A percentile compares a stretch with the other conserved stretches of the same genome.
Conservation (phyloP, 2,329 filamentous ascomycete species). For the Fusarium marasasianum region DNA sequence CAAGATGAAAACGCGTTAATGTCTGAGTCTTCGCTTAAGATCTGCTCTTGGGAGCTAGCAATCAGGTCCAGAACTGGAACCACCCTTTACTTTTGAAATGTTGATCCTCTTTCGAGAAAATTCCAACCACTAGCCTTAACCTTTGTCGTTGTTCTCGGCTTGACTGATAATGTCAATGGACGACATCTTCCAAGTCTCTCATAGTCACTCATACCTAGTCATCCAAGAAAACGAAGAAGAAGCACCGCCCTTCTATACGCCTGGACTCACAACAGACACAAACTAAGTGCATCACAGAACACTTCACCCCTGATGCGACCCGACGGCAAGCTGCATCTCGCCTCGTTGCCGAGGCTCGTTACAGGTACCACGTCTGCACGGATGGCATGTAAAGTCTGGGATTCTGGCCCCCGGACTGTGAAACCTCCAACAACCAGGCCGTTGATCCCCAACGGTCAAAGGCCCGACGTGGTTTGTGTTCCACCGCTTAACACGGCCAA, state of each 20-base stretch:
- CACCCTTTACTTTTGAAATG: background rate
- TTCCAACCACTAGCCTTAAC: too few relatives aligned
- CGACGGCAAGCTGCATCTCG: slow-evolving; percentile 31
- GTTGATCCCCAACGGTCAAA: slow-evolving; percentile 21
- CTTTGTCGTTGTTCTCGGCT: background rate
- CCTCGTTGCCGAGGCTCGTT: slow-evolving; percentile 32
- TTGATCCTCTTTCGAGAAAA: background rate
- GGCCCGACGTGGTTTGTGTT: slow-evolving; percentile 6
- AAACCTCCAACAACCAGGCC: slow-evolving; percentile 8
- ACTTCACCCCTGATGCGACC: background rate
- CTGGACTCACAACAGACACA: background rate
- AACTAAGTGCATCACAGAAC: background rate
- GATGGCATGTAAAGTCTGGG: slow-evolving; percentile 1
- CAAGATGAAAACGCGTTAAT: background rate
- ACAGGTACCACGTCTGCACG: slow-evolving; percentile 23
- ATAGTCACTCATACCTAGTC: background rate
- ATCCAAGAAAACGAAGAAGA: background rate
- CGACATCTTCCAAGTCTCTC: background rate
- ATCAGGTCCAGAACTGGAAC: background rate
- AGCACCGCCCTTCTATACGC: background rate
- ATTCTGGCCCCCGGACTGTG: slow-evolving; percentile 1
- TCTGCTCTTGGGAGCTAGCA: background rate
- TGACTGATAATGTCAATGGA: background rate
- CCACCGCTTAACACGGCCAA: slow-evolving; percentile 6
- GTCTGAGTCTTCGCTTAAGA: background rate